Conservation (phyloP, 2,329 filamentous ascomycete species). For the Coleophoma crateriformis region DNA sequence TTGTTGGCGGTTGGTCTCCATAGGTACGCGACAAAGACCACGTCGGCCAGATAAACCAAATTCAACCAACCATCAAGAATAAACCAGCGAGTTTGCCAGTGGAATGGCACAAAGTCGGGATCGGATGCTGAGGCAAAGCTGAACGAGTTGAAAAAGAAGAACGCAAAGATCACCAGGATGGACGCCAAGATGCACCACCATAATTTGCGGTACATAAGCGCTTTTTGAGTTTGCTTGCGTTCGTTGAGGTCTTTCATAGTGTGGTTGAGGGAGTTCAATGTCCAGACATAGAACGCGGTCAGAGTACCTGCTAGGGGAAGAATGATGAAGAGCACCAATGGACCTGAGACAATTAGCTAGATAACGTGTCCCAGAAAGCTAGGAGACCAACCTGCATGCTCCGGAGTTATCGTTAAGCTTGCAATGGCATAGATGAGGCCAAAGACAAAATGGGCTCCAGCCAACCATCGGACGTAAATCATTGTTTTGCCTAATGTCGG, state of each 20-base stretch:
- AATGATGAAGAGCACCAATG: constrained; percentile 87
- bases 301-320: constrained; percentile 86
- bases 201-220: constrained; percentile 93
- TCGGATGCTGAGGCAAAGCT: constrained; percentile 82
- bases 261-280: constrained; percentile 85
- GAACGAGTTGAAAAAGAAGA: constrained; percentile 98
- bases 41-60: constrained; percentile 89
- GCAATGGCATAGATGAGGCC: constrained; percentile 90
- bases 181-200: constrained; percentile 96
- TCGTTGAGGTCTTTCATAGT: constrained; percentile 96
- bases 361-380: not conserved
- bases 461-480: constrained; percentile 87
- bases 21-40: constrained; percentile 88
- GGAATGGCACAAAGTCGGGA: constrained; percentile 87
- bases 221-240: constrained; percentile 89
- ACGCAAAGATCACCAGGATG: constrained; percentile 92
- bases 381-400: constrained; percentile 59
- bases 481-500: constrained; percentile 86
- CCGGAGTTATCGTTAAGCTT: constrained; percentile 82
- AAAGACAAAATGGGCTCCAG: constrained; percentile 89
- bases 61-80: constrained; percentile 97
- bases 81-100: constrained; percentile 98
- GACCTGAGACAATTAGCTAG: constrained; percentile 43
- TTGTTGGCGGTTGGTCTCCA: constrained; percentile 98
- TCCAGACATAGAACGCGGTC: constrained; percentile 98